These are phyloP conservation scores for Annulohypoxylon nitens DNA, from an alignment of 495 filamentous ascomycete genomes.

Conservation along the genomic window DNA sequence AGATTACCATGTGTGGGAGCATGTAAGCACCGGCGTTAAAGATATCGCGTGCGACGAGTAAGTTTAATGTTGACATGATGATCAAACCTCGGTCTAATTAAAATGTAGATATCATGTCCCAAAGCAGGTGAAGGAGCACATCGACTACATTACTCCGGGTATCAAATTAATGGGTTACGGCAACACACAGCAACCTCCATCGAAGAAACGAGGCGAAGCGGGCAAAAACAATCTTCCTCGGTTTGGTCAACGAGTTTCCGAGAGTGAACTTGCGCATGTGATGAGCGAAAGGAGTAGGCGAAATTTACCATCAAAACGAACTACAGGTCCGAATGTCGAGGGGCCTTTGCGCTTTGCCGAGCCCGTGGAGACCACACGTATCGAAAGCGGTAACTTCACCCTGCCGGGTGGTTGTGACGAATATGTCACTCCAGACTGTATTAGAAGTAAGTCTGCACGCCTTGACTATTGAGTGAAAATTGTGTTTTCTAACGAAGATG, in stretches of 20 bases:
- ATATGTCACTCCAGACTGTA: slow-evolving; percentile 51
- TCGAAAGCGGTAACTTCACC: slow-evolving; percentile 43
- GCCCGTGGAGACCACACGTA: slow-evolving; percentile 31
- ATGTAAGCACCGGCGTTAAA: slow-evolving; percentile 50
- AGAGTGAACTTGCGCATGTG: slow-evolving; percentile 29
- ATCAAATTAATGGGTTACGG: slow-evolving; percentile 60
- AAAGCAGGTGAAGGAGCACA: slow-evolving; percentile 60
- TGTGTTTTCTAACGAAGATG: slow-evolving; percentile 5
- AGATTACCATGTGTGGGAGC: slow-evolving; percentile 68
- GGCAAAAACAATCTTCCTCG: neutral
- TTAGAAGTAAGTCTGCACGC: slow-evolving; percentile 39
- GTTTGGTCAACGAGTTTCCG: slow-evolving; percentile 22
- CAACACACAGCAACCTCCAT: slow-evolving; percentile 32
- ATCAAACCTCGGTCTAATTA: slow-evolving; percentile 33
- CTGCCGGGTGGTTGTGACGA: slow-evolving; percentile 46
- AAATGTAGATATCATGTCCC: slow-evolving; percentile 65
- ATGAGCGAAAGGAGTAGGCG: slow-evolving; percentile 41
- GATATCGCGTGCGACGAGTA: slow-evolving; percentile 52
- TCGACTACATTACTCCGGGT: slow-evolving; percentile 72
- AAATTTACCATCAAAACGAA: slow-evolving; percentile 16
- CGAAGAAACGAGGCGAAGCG: slow-evolving; percentile 15
- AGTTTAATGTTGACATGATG: slow-evolving; percentile 5
- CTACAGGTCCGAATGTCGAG: slow-evolving; percentile 31
- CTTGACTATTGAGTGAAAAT: neutral
- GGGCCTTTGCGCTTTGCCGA: slow-evolving; percentile 45